Evolutionary conservation across 2,329 filamentous ascomycete species (phyloP), one percentile per base, ranked within the genome.

Genomic region (Fusarium tupiense): DNA sequence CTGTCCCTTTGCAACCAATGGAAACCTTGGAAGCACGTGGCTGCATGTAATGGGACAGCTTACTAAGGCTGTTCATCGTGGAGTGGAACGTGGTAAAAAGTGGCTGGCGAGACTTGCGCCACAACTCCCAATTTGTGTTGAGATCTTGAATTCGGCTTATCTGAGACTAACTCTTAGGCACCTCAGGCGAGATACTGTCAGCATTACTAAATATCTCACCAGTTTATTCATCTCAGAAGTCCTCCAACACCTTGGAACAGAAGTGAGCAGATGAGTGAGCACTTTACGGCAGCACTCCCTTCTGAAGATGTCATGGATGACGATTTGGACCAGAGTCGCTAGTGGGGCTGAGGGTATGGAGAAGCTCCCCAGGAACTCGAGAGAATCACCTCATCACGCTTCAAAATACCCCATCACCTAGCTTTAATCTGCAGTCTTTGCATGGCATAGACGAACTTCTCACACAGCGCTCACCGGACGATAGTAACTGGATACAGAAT

Each of bases 221-320:
- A 8, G 40, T 13, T 14, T 17, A 41, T 20, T 29, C 12, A 33
- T 20, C 13, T 57, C 22, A 24, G 9, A 54, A 19, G 24, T 22
- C 33, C 41, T 26, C 16, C 24, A 19, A 19, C 33, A 33, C 22
- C 22, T 43, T n/a, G 24, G n/a, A 29, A 44, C 41, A 24, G 22
- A 62, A 35, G 56, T 31, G 41, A 54, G 35, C 22, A 52, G 47
- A 50, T 31, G 29, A 31, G 22, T 33, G 47, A 50, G 29, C 26
- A 43, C 41, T 60, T 60, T 40, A 26, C 16, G 19, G 26, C 46
- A 24, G 14, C 35, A 26, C 26, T 46, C 24, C 41, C 35, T 57
- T 33, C 41, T 69, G 43, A 35, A 50, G 59, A 68, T 67, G 65
- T 74, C 64, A 76, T 77, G 65, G 43, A 77, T 77, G 76, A 74